Evolutionary conservation across 139 green algal species (phyloP).

Genomic region (Micractinium sp.): DNA sequence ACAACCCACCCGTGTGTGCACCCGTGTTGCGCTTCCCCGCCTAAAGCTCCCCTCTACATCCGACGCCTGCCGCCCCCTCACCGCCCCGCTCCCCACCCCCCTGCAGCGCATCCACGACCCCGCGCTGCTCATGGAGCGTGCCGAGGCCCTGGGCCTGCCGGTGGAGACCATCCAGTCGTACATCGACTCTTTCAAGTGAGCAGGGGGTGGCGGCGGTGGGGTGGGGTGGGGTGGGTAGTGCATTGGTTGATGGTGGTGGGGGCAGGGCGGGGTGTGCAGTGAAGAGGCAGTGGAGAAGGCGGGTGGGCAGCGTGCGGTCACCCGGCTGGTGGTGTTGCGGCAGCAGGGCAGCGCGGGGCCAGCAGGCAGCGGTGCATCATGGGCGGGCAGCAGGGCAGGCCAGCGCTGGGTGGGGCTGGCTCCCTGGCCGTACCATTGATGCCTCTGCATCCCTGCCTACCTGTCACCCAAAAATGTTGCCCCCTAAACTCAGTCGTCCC

Average conservation of each 20-base stretch:
- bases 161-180: slow-evolving; percentile 90
- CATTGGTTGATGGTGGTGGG: not conserved
- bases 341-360: not conserved
- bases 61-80: not conserved
- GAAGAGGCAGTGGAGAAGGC: no score
- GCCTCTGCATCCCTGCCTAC: not conserved
- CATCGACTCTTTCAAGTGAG: slow-evolving; percentile 92
- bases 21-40: no score
- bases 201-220: not conserved
- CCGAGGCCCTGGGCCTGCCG: slow-evolving; percentile 72
- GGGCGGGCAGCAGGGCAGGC: no score
- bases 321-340: not conserved
- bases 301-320: no score
- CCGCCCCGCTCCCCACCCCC: not conserved
- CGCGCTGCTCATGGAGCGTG: slow-evolving; percentile 83
- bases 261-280: no score
- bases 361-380: no score
- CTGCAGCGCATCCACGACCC: slow-evolving; percentile 89
- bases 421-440: not conserved
- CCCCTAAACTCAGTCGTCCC: no score
- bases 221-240: not conserved
- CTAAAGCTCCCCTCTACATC: no score
- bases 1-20: no score
- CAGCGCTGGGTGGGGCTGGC: not conserved
- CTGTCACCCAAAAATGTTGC: no score